A percentile compares a stretch with the other conserved stretches of the same genome.
phyloP scores from a whole-genome alignment of 225 moss, liverwort and hornwort genomes.

The Pseudoscleropodium purum region DNA sequence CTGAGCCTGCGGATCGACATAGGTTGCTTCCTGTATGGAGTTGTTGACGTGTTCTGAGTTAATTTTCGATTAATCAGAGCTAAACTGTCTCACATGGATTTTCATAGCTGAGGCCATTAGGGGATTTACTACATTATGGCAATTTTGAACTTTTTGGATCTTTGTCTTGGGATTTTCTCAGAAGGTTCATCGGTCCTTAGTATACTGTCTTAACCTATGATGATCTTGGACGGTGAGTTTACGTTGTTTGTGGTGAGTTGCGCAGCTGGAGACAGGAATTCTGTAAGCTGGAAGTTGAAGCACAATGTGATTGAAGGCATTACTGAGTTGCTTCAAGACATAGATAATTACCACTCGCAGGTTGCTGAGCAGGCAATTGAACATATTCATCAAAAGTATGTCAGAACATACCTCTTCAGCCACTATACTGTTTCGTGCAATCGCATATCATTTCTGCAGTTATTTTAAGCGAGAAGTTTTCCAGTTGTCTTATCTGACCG shows the following conservation, averaged over 20 bases:
- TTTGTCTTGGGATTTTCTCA: neutral
- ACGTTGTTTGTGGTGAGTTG: conserved; percentile 7
- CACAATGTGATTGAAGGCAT: conserved; percentile 98
- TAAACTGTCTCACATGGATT: neutral
- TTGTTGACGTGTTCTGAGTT: neutral
- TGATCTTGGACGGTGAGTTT: neutral
- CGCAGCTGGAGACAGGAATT: conserved; percentile 93
- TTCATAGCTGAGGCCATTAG: neutral
- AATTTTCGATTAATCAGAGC: neutral
- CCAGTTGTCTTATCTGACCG: neutral
- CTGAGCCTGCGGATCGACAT: conserved; percentile 4
- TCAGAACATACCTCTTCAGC: neutral
- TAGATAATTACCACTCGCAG: conserved; percentile 82
- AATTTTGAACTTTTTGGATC: neutral
- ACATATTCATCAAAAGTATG: conserved; percentile 99
- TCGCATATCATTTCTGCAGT: neutral
- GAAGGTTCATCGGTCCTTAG: neutral
- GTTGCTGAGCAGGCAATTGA: conserved; percentile 98
- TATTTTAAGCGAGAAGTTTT: neutral
- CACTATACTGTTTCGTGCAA: neutral
- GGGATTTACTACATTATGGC: neutral
- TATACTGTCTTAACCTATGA: neutral
- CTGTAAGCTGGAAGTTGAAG: conserved; percentile 88
- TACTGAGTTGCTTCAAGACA: conserved; percentile 72
- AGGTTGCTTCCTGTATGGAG: neutral